These are phyloP conservation scores for Dothistroma pini DNA, from an alignment of 2,329 filamentous ascomycete species.

Conservation along the genomic window DNA sequence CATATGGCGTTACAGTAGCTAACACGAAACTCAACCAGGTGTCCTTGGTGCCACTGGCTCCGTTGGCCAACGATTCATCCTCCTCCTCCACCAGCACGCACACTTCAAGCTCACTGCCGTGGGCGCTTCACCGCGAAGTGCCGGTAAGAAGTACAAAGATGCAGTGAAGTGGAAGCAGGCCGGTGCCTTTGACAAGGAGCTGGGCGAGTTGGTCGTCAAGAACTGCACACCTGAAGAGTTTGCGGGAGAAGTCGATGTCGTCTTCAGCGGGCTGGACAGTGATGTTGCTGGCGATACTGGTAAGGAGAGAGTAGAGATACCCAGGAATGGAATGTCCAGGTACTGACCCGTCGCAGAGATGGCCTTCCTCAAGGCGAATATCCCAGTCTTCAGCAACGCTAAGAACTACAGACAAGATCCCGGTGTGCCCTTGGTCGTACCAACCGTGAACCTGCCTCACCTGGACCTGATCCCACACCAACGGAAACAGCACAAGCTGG, in stretches of 20 bases:
- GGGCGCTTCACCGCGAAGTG: conserved; percentile 83
- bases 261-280: conserved; percentile 89
- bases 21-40: conserved; percentile 32
- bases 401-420: conserved; percentile 95
- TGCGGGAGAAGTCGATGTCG: conserved; percentile 74
- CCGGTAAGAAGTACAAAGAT: conserved; percentile 91
- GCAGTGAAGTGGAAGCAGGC: conserved; percentile 95
- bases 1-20: no score
- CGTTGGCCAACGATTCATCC: conserved; percentile 92
- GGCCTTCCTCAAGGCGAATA: conserved; percentile 82
- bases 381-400: conserved; percentile 94
- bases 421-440: conserved; percentile 86
- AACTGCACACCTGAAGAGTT: conserved; percentile 82
- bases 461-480: conserved; percentile 88
- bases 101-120: conserved; percentile 82
- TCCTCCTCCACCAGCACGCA: conserved; percentile 83
- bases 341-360: conserved; percentile 57
- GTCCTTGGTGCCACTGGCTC: conserved; percentile 91
- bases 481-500: conserved; percentile 64
- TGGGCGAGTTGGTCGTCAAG: conserved; percentile 79
- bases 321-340: background rate
- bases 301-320: conserved; percentile 41
- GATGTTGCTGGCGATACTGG: conserved; percentile 90
- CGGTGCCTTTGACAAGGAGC: conserved; percentile 68
- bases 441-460: conserved; percentile 88